Evolutionary conservation across 148 eudicot species (phyloP), one percentile per base, ranked within the genome.

Genomic region (Oxyria digyna): DNA sequence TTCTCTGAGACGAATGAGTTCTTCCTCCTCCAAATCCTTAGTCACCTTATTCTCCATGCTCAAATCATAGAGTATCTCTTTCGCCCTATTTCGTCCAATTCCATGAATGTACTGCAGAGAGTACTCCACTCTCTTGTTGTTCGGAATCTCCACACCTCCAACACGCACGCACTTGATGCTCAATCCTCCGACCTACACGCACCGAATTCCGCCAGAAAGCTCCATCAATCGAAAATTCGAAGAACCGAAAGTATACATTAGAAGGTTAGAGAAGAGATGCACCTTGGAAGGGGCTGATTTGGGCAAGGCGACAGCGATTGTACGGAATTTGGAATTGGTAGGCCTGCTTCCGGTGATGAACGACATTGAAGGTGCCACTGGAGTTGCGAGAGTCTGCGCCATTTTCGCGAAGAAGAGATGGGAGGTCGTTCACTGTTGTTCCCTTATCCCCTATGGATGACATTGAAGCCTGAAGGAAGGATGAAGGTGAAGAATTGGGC

Each of bases 81-180:
- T 74, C 7, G 91, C 77, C 40, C 78, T 73, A 26, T 73, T 38
- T 2, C 91, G 81, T 13, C 91, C 91, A 23, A 86, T 84, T 5
- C 87, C 91, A 42, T 86, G 87, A 69, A 86, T 79, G 54, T 86
- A 84, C 42, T 84, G 91, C 6, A 86, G 77, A 26, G 91, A 84
- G 67, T 67, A 84, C 67, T 84, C 83, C 11, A 84, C 74, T 67
- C 87, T 75, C 67, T 84, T 84, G 78, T 77, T 81, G 71, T 84
- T 81, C 0, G 87, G 87, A 37, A 86, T 77, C 74, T 86, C 91
- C 33, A 86, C 91, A 3, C 87, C 87, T 4, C 87, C 91, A 31
- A 86, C 81, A 72, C 91, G 87, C 33, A 73, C 91, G 72, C 87
- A 84, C 55, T 73, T 84, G 52, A 86, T 81, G 66, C 49, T 75